Evolutionary conservation across 2,329 filamentous ascomycete genomes (phyloP), one percentile per base, ranked within the genome.

Genomic region (Mariannaea elegans): DNA sequence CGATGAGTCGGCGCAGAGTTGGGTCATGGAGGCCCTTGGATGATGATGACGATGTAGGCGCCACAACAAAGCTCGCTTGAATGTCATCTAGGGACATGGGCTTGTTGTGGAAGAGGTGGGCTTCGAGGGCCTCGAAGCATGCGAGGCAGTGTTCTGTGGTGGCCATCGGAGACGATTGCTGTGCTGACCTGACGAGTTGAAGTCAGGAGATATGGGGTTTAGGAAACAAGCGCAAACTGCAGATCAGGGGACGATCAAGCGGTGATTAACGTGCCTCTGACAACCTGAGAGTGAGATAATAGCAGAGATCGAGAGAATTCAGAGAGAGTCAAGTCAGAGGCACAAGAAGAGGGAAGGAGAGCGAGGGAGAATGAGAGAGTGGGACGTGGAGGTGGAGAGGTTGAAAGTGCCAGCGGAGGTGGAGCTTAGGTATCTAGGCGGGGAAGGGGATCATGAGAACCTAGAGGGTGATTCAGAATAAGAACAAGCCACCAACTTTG

Each of bases 51-150:
- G 27, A 56, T 48, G 7, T 68, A 59, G 46, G 66, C 66, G 66
- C 71, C 45, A 76, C 74, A 42, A 76, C 73, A 73, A 80, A 97
- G 7, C 90, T 86, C 16, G 86, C 80, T 77, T 94, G 86, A 61
- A 97, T 84, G 64, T 90, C 82, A 41, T 81, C 75, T 21, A 98
- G 86, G 47, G 81, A 83, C 68, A 93, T 81, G 10, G 91, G 80
- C 59, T 88, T 82, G 62, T 90, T 89, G 64, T 84, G 80, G 67
- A 92, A 86, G 67, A 97, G 91, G 61, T 88, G 86, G 53, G 94
- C 90, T 48, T 87, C 84, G 34, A 99, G 87, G 38, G 84, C 84
- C 78, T 99, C 95, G 82, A 99, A 98, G 81, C 94, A 97, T 78
- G 90, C 94, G 72, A 94, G 88, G 77, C 94, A 97, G 78, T 98